Base-by-base conservation (phyloP, 805 yeast genomes). In the Barnettozyma sucrosica region DNA sequence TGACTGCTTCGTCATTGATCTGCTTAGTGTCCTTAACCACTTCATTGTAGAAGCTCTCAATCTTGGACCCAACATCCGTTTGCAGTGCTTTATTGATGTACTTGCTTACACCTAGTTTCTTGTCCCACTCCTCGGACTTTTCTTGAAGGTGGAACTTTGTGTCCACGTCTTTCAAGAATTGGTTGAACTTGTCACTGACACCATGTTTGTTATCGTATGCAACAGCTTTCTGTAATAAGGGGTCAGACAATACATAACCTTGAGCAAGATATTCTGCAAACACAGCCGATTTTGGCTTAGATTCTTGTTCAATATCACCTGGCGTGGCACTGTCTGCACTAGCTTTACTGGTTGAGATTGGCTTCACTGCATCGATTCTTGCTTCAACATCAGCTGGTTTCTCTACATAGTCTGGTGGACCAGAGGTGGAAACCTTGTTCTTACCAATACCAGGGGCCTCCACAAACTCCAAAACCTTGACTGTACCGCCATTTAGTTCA, bases 181-280 rank as follows among this genome's bases (percentile, higher is more conserved):
- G 59, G 57, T 73, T 75, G 70, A 86, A 85, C 52, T 72, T 72
- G 38, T 67, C 57, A 24, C 84, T 71, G 57, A 73, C 64, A 0
- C 92, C 93, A 58, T 81, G 76, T 57, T 80, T 69, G 53, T 80
- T 71, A 64, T 86, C 93, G 52, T 81, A 70, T 18, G 72, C 78
- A 45, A 83, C 71, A 20, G 88, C 85, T 58, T 74, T 75, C 48
- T 76, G 72, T 39, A 85, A 69, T 43, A 84, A 66, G 44, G 72
- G 66, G 63, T 86, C 93, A 41, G 82, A 73, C 39, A 85, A 64
- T 18, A 72, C 75, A 61, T 86, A 85, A 5, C 95, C 95, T n/a
- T 80, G 76, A 28, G 88, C 73, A 50, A 85, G 69, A 56, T 83
- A 76, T 65, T 85, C 92, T 1, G 93, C 92, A 67, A 85, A 69